A percentile compares a stretch with the other conserved stretches of the same genome.
These are phyloP conservation scores for Adansonia madagascariensis DNA, from an alignment of 441 rosid species.

Conservation along the genomic window DNA sequence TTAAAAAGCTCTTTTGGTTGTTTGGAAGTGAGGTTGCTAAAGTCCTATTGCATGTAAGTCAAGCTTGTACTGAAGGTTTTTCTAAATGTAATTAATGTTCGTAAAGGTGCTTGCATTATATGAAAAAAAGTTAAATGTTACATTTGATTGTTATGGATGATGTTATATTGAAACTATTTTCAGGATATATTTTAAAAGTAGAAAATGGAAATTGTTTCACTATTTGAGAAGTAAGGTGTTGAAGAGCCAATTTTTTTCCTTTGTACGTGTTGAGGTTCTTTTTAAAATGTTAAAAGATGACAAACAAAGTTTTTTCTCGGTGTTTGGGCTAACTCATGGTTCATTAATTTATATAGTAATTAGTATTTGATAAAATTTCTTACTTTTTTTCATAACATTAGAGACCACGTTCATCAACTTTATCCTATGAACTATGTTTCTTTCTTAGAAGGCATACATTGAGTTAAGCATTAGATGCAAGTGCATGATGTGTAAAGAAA, in stretches of 20 bases:
- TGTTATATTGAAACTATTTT: not conserved
- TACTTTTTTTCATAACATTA: not conserved
- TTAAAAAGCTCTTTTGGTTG: not conserved
- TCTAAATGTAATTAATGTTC: not conserved
- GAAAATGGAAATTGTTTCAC: not conserved
- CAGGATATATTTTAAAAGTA: not conserved
- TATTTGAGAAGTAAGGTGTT: not conserved
- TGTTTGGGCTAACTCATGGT: not conserved
- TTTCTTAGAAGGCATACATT: not conserved
- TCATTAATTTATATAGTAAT: not conserved
- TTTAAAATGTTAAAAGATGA: not conserved
- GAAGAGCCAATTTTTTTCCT: not conserved
- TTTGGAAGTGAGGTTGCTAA: not conserved
- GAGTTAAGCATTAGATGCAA: not conserved
- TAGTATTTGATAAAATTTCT: not conserved
- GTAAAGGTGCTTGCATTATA: not conserved
- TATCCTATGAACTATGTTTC: not conserved
- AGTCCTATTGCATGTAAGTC: not conserved
- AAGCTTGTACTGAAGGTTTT: not conserved
- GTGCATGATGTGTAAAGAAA: not conserved
- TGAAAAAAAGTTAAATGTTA: not conserved
- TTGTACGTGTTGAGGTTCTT: not conserved
- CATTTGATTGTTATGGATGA: not conserved
- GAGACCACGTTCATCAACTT: not conserved
- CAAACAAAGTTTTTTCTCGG: not conserved